Evolutionary conservation across 257 asterid genomes (phyloP), one percentile per base, ranked within the genome.

Genomic region (Eucommia ulmoides): DNA sequence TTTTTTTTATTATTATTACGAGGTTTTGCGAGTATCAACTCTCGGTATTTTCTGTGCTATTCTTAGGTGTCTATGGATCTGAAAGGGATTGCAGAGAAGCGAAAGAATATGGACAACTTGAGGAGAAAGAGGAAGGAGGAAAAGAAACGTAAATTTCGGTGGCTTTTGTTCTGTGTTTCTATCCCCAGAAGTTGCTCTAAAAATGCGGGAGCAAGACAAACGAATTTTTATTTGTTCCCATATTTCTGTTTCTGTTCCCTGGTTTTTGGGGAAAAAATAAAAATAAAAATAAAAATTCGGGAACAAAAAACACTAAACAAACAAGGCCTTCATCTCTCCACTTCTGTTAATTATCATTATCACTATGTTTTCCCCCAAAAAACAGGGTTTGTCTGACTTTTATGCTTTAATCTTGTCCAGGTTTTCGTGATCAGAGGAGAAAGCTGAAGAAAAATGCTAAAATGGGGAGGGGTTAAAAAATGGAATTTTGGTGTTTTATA

Each of bases 111-210:
- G 15, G 71, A 67, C 24, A 60, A 60, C 50, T 66, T 68, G 60
- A 64, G 54, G 54, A 58, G 78, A 50, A 70, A 70, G 70, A 70
- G 75, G 21, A 66, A 64, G 60, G 70, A 74, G 7, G 70, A 60
- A 63, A 74, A 74, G 53, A 74, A 58, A 67, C 70, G 78, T 74
- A 70, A 20, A 2, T 33, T 19, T 55, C 47, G 14, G 2, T 49
- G n/a, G n/a, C n/a, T n/a, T n/a, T n/a, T n/a, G n/a, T n/a, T n/a
- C n/a, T n/a, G n/a, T n/a, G n/a, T n/a, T n/a, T n/a, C n/a, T n/a
- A n/a, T n/a, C n/a, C n/a, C n/a, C n/a, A n/a, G n/a, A n/a, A n/a
- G n/a, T n/a, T n/a, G n/a, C n/a, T n/a, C n/a, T n/a, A n/a, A n/a
- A n/a, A n/a, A n/a, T n/a, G n/a, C n/a, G n/a, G n/a, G n/a, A n/a